Base-by-base conservation (phyloP, 106 monocot genomes). In the Allium fistulosum region DNA sequence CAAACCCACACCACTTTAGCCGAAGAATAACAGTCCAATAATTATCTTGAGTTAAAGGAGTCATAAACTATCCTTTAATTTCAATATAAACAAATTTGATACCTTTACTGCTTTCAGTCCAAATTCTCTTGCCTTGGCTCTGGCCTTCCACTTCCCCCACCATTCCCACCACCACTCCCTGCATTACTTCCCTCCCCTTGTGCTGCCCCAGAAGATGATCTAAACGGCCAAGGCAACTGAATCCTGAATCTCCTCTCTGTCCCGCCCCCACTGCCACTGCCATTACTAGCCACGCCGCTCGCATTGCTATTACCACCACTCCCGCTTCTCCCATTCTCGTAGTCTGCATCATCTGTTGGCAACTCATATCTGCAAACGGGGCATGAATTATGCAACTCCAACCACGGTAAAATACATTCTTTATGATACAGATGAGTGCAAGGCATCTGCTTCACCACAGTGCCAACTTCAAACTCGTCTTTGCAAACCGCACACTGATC, bases 401-500 rank as follows among this genome's bases (percentile, higher is more conserved):
- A 85, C 94, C 94, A 94, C 5, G 94, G 90, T 7, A 94, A 45
- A 56, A 94, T 87, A 75, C 94, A 94, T 9, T 91, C 90, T 9
- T 78, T 77, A 48, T 94, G 94, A 72, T 88, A 94, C 11, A 94
- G 69, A 68, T 94, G 94, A 70, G 84, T 90, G 79, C 94, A 94
- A 4, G 94, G 94, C 84, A 94, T 83, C 82, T 87, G 80, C 78
- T 84, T 90, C 3, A 79, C 87, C 58, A 75, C 63, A 26, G 58
- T 75, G 18, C 88, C 94, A n/a, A 81, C 48, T 75, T 87, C 85
- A 61, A 94, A 94, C 8, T 62, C 66, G n/a, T 94, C 94, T 79
- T 83, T 94, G 65, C 94, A 94, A 52, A 94, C 94, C 2, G 94
- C 90, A 46, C 94, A 94, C 75, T 90, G 90, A 8, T 84, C 80